phyloP scores from a whole-genome alignment of 164 flowering plant species.

The Vitis cinerea region DNA sequence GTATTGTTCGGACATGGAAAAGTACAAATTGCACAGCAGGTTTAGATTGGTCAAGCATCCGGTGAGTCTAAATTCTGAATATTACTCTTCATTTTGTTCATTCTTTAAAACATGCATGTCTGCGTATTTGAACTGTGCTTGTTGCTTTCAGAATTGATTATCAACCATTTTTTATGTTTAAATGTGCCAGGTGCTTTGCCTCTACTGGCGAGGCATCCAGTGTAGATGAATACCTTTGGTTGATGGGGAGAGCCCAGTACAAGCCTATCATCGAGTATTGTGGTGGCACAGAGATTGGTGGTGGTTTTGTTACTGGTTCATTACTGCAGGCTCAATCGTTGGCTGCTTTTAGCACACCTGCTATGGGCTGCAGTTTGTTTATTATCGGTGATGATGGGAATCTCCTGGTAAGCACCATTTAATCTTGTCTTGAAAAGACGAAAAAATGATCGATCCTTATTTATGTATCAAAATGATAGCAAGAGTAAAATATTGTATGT shows the following conservation, averaged over 20 bases:
- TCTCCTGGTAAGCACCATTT: conserved; percentile 64
- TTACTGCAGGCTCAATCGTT: conserved; percentile 80
- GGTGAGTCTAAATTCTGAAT: conserved; percentile 44
- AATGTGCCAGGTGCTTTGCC: conserved; percentile 68
- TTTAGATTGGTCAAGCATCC: conserved; percentile 83
- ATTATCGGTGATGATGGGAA: conserved; percentile 72
- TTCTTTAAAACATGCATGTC: neutral
- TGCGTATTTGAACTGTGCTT: neutral
- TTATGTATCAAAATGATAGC: neutral
- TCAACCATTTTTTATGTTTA: conserved; percentile 9
- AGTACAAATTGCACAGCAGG: conserved; percentile 61
- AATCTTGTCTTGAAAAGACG: neutral
- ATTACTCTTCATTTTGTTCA: neutral
- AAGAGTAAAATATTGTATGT: neutral
- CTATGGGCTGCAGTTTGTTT: conserved; percentile 78
- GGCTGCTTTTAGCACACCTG: conserved; percentile 95
- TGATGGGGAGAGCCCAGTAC: conserved; percentile 88
- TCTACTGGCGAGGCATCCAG: conserved; percentile 97
- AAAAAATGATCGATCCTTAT: neutral
- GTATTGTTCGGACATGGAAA: conserved; percentile 91
- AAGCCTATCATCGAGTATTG: conserved; percentile 95
- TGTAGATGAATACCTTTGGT: conserved; percentile 91
- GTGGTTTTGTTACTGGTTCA: conserved; percentile 85
- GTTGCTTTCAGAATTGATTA: neutral
- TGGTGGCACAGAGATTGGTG: conserved; percentile 98